phyloP scores from a whole-genome alignment of 306 rosid species.

The Cucumis hystrix region DNA sequence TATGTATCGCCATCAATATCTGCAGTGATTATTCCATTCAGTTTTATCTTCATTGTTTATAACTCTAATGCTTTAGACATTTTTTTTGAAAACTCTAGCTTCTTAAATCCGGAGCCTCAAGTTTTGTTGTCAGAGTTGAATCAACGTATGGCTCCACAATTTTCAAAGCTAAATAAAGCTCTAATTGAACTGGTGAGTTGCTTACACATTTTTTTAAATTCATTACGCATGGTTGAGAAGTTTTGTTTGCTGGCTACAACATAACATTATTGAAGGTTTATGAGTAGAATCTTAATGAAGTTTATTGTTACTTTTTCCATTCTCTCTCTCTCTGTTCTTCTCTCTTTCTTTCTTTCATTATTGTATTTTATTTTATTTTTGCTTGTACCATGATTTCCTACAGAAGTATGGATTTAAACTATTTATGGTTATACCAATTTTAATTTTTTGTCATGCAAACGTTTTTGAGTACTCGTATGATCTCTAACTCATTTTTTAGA shows the following conservation, averaged over 20 bases:
- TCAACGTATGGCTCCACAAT: conserved; percentile 74
- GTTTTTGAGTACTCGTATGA: neutral
- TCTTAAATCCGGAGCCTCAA: conserved; percentile 69
- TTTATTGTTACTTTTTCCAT: neutral
- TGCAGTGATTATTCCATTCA: neutral
- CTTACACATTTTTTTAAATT: neutral
- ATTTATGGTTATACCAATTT: neutral
- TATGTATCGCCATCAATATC: conserved; percentile 12
- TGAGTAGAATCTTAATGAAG: neutral
- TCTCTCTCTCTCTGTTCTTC: neutral
- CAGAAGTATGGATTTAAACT: neutral
- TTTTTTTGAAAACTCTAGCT: conserved; percentile 19
- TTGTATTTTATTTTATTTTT: too few species aligned
- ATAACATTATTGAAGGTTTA: neutral
- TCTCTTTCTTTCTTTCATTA: too few species aligned
- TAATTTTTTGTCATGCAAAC: neutral
- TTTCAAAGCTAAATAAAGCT: conserved; percentile 74
- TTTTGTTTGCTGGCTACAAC: neutral
- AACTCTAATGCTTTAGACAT: neutral
- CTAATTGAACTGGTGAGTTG: conserved; percentile 59
- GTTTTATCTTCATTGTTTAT: neutral
- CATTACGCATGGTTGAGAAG: neutral
- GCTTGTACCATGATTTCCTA: neutral
- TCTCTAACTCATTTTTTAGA: neutral
- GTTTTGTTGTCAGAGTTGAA: conserved; percentile 64